Evolutionary conservation across 1,139 yeast species (phyloP).

Genomic region (Suhomyces atakaporum): DNA sequence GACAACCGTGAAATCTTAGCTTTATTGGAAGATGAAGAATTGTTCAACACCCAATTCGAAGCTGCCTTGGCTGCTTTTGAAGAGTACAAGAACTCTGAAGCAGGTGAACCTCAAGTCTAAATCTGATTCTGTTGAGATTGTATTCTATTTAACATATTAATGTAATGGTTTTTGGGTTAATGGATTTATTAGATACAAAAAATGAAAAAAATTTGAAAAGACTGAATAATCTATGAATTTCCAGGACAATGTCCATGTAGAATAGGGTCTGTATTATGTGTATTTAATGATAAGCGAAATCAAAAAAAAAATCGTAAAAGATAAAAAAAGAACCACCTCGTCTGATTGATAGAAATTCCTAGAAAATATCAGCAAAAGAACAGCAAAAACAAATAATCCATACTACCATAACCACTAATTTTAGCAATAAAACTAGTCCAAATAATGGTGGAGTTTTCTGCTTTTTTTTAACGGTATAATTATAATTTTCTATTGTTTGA

Average conservation of each 20-base stretch:
- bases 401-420: too few relatives aligned
- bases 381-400: too few relatives aligned
- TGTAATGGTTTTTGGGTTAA: constrained; percentile 35
- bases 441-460: too few relatives aligned
- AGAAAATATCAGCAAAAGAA: too few relatives aligned
- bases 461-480: too few relatives aligned
- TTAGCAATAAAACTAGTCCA: too few relatives aligned
- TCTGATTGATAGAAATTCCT: too few relatives aligned
- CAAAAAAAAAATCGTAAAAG: too few relatives aligned
- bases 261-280: too few relatives aligned
- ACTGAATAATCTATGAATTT: constrained; percentile 10
- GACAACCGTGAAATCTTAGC: constrained; percentile 89
- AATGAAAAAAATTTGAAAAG: constrained; percentile 27
- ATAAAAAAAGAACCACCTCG: too few relatives aligned
- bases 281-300: too few relatives aligned
- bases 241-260: not conserved
- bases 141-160: constrained; percentile 28
- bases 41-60: constrained; percentile 87
- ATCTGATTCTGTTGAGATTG: constrained; percentile 14
- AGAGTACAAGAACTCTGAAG: constrained; percentile 65
- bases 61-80: constrained; percentile 95
- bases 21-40: constrained; percentile 85
- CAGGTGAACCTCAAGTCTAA: constrained; percentile 17
- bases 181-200: constrained; percentile 32
- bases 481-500: too few relatives aligned